Conservation (phyloP, 2,329 filamentous ascomycete species). For the Colletotrichum neosansevieriae region DNA sequence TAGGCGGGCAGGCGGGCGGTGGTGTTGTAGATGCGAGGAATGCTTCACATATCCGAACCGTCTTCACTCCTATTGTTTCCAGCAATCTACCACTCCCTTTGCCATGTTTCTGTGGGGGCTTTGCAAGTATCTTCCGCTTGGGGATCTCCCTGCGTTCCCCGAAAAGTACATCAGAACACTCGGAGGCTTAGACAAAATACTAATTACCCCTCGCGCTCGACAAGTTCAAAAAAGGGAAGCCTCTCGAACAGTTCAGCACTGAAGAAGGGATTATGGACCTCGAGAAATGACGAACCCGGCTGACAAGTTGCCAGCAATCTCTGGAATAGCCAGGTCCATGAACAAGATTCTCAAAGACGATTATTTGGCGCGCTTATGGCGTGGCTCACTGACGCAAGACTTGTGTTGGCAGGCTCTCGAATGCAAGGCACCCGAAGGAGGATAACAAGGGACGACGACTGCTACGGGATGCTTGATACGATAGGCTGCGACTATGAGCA, state of each 20-base stretch:
- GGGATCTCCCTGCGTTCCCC: conserved; percentile 28
- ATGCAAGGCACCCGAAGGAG: neutral
- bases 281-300: conserved; percentile 39
- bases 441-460: conserved; percentile 14
- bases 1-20: too few relatives aligned
- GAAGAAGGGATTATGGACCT: conserved; percentile 10
- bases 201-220: conserved; percentile 4
- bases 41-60: too few relatives aligned
- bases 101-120: conserved; percentile 18
- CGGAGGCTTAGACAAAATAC: neutral
- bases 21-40: too few relatives aligned
- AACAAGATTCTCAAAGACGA: conserved; percentile 41
- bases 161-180: conserved; percentile 7
- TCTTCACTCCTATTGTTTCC: too few relatives aligned
- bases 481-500: conserved; percentile 7
- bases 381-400: conserved; percentile 6
- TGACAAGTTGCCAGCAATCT: conserved; percentile 48
- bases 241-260: neutral
- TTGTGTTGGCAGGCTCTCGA: conserved; percentile 26
- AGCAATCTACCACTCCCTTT: too few relatives aligned
- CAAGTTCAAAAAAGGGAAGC: neutral
- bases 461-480: conserved; percentile 2
- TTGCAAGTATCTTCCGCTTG: conserved; percentile 1
- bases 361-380: conserved; percentile 49
- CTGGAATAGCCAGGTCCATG: conserved; percentile 45